A percentile compares a stretch with the other conserved stretches of the same genome.
phyloP scores from a whole-genome alignment of 2,329 filamentous ascomycete genomes.

The Clonostachys rosea region DNA sequence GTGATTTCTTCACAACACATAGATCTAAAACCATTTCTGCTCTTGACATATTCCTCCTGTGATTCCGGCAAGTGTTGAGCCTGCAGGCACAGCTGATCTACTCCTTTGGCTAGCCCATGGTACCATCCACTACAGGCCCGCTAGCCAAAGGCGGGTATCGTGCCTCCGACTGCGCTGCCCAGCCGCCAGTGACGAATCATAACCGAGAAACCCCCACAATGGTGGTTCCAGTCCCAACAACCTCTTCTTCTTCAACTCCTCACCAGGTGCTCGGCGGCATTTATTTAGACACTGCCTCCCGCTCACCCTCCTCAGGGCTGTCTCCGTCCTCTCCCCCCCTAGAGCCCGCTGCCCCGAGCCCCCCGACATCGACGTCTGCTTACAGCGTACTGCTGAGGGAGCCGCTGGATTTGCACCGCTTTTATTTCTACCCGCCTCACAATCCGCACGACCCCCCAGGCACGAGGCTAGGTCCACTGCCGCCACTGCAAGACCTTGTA shows the following conservation, averaged over 20 bases:
- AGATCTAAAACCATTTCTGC: background rate
- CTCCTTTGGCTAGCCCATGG: background rate
- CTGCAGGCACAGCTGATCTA: background rate
- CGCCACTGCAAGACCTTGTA: slow-evolving; percentile 12
- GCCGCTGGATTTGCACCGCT: background rate
- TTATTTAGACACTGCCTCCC: background rate
- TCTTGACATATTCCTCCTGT: background rate
- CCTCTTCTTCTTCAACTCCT: slow-evolving; percentile 5
- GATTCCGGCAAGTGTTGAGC: no score
- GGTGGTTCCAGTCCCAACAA: background rate
- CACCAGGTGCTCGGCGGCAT: background rate
- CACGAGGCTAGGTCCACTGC: slow-evolving; percentile 11
- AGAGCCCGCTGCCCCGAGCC: background rate
- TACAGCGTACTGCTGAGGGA: no score
- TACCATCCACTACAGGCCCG: background rate
- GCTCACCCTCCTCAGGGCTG: background rate
- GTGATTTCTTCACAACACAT: slow-evolving; percentile 12
- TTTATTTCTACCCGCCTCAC: slow-evolving; percentile 1
- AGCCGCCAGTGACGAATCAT: background rate
- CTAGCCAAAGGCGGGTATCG: background rate
- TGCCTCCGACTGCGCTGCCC: slow-evolving; percentile 15
- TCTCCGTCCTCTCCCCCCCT: slow-evolving; percentile 1
- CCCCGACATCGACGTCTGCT: no score
- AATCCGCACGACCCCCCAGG: no score
- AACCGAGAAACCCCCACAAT: slow-evolving; percentile 2